Conservation (phyloP, 2,329 filamentous ascomycete species). For the Cyclaneusma minus region DNA sequence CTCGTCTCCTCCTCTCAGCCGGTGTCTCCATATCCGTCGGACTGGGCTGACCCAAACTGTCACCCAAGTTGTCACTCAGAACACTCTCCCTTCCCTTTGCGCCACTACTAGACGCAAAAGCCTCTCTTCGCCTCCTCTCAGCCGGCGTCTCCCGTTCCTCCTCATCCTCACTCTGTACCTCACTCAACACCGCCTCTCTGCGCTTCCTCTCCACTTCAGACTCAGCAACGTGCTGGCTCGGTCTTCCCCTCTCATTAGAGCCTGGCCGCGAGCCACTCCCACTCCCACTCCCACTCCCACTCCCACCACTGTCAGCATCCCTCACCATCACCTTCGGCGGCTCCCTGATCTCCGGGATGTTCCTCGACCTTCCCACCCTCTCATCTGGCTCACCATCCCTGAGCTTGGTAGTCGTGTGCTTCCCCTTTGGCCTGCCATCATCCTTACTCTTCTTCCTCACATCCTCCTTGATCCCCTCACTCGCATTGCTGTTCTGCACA, state of each 20-base stretch:
- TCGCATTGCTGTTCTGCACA: conserved; percentile 13
- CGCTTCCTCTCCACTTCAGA: conserved; percentile 50
- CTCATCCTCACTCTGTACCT: conserved; percentile 25
- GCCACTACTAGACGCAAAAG: too few relatives aligned
- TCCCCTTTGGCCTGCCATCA: not conserved
- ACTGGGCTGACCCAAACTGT: too few relatives aligned
- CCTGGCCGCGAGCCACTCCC: not conserved
- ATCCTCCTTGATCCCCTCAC: conserved; percentile 14
- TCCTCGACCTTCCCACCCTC: conserved; percentile 21
- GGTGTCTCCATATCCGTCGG: conserved; percentile 55
- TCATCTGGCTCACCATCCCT: conserved; percentile 24
- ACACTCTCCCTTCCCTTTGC: not conserved
- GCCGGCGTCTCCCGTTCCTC: conserved; percentile 50
- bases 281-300: too few relatives aligned
- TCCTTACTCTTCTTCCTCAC: conserved; percentile 8
- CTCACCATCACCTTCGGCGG: conserved; percentile 10
- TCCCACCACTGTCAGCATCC: conserved; percentile 1
- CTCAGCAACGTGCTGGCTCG: conserved; percentile 2
- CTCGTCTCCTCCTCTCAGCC: conserved; percentile 56
- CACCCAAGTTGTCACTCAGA: too few relatives aligned
- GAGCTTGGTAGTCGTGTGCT: conserved; percentile 3
- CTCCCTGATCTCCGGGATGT: conserved; percentile 16
- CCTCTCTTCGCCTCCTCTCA: conserved; percentile 57
- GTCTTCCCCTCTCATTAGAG: not conserved
- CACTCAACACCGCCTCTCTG: conserved; percentile 37